phyloP scores from a whole-genome alignment of 2,329 filamentous ascomycete genomes.

The Hymenoscyphus infarciens region DNA sequence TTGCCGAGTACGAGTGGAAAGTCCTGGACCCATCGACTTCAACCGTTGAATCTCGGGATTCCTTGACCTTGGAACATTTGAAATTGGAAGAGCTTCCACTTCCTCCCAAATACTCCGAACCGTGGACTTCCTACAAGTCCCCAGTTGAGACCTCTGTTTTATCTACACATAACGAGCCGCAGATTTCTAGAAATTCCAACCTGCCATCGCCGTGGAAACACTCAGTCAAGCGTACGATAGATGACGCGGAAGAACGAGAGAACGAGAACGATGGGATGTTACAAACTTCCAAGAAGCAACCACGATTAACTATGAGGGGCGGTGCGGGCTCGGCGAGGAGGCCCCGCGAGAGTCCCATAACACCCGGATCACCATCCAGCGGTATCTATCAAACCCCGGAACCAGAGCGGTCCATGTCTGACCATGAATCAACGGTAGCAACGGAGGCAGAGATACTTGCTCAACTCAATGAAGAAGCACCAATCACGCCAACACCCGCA shows the following conservation, averaged over 20 bases:
- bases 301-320: not conserved
- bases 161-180: not conserved
- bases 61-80: not conserved
- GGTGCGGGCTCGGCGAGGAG: not conserved
- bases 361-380: not conserved
- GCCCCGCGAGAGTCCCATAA: not conserved
- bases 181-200: not conserved
- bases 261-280: not conserved
- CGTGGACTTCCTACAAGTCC: slow-evolving; percentile 1
- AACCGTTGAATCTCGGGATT: not conserved
- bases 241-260: not conserved
- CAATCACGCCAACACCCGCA: not conserved
- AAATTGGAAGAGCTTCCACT: slow-evolving; percentile 1
- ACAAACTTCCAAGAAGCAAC: not conserved
- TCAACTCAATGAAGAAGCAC: not conserved
- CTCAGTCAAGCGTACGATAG: not conserved
- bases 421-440: not conserved
- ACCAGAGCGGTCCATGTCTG: not conserved
- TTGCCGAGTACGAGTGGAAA: slow-evolving; percentile 1
- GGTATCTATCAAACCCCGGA: not conserved
- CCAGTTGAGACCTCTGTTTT: not conserved
- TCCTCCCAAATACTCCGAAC: not conserved
- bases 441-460: slow-evolving; percentile 1
- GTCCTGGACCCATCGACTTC: not conserved
- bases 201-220: not conserved